A percentile compares a stretch with the other conserved stretches of the same genome.
Conservation (phyloP, 805 yeast genomes). For the Suhomyces sp. region DNA sequence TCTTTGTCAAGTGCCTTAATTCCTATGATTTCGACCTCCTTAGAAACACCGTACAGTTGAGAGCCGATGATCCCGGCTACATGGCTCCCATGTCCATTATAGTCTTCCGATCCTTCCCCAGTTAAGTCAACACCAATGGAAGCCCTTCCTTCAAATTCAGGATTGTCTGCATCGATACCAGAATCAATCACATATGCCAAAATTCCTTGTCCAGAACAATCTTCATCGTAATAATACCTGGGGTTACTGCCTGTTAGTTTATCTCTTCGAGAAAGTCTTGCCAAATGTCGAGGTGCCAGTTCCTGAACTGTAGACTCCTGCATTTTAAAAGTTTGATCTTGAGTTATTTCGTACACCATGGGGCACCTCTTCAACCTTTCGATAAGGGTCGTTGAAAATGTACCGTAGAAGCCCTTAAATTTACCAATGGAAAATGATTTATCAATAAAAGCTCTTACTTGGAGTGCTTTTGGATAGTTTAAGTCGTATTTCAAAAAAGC, state of each 20-base stretch:
- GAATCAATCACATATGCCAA: constrained; percentile 81
- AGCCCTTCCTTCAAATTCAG: constrained; percentile 66
- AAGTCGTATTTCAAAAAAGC: constrained; percentile 46
- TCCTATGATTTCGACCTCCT: constrained; percentile 56
- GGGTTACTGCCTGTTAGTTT: constrained; percentile 16
- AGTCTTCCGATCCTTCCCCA: constrained; percentile 61
- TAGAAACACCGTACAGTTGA: constrained; percentile 77
- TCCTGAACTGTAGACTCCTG: constrained; percentile 44
- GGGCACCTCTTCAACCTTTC: constrained; percentile 54
- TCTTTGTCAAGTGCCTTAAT: constrained; percentile 66
- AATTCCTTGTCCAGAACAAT: constrained; percentile 53
- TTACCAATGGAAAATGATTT: constrained; percentile 63
- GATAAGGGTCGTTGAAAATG: constrained; percentile 47
- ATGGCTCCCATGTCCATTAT: constrained; percentile 89
- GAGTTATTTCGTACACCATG: constrained; percentile 63
- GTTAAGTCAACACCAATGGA: constrained; percentile 60
- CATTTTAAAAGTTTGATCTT: constrained; percentile 61
- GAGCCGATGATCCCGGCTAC: constrained; percentile 90
- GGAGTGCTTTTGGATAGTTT: constrained; percentile 31
- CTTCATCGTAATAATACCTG: constrained; percentile 48
- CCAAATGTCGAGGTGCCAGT: constrained; percentile 63
- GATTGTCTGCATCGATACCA: constrained; percentile 63
- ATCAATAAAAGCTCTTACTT: constrained; percentile 46
- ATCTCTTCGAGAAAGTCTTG: constrained; percentile 54
- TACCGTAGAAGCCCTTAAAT: constrained; percentile 69